Conservation (phyloP, 129 eudicot genomes). For the Artemisia tridentata region DNA sequence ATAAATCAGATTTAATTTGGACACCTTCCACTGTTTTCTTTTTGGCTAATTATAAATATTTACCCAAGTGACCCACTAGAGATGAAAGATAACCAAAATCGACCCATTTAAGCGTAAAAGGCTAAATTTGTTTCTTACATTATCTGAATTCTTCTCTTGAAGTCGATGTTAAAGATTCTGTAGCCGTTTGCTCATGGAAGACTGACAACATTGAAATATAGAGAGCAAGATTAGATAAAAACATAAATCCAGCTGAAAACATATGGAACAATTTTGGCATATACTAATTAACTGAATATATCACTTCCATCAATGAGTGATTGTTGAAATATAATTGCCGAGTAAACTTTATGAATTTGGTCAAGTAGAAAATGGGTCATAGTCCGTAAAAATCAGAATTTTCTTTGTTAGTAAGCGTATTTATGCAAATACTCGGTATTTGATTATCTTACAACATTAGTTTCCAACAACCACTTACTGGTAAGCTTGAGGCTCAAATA, state of each 20-base stretch:
- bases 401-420: too few relatives aligned
- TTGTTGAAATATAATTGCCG: too few relatives aligned
- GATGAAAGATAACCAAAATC: neutral
- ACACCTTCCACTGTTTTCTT: too few relatives aligned
- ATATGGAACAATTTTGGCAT: neutral
- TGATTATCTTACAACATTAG: neutral
- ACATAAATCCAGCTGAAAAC: constrained; percentile 7
- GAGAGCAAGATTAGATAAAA: constrained; percentile 1
- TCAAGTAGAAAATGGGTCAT: too few relatives aligned
- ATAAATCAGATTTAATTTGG: too few relatives aligned
- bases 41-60: too few relatives aligned
- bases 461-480: constrained; percentile 15
- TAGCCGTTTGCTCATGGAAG: constrained; percentile 15
- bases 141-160: constrained; percentile 16
- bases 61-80: neutral
- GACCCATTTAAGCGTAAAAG: neutral
- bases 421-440: constrained; percentile 1
- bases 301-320: too few relatives aligned
- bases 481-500: constrained; percentile 13
- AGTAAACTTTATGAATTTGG: too few relatives aligned
- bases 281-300: too few relatives aligned
- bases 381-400: too few relatives aligned
- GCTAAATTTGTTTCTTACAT: constrained; percentile 21
- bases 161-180: constrained; percentile 25
- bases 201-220: constrained; percentile 19